Conservation (phyloP, 2,329 filamentous ascomycete species). For the Xylaria sp. region DNA sequence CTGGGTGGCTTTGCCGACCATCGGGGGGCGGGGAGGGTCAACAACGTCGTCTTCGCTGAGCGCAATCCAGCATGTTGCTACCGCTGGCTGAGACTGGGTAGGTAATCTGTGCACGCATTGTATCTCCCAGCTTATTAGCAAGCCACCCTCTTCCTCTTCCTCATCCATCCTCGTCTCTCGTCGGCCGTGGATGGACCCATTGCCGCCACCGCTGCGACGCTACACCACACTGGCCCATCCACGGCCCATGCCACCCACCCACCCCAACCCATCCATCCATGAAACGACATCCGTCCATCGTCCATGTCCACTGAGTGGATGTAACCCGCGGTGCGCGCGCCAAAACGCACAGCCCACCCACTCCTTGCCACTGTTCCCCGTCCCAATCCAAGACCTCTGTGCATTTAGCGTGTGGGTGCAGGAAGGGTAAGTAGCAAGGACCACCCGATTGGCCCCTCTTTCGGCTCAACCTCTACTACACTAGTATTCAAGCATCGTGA, state of each 20-base stretch:
- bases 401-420: slow-evolving; percentile 33
- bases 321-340: slow-evolving; percentile 38
- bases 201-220: slow-evolving; percentile 37
- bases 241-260: slow-evolving; percentile 11
- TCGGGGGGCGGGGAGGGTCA: slow-evolving; percentile 13
- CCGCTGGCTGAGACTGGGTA: slow-evolving; percentile 22
- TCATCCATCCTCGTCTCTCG: slow-evolving; percentile 24
- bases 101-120: slow-evolving; percentile 21
- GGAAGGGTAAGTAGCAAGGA: slow-evolving; percentile 19
- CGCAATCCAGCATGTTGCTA: slow-evolving; percentile 21
- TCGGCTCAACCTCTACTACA: slow-evolving; percentile 36
- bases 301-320: slow-evolving; percentile 35
- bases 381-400: slow-evolving; percentile 37
- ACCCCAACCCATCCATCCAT: slow-evolving; percentile 24
- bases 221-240: slow-evolving; percentile 22
- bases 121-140: slow-evolving; percentile 38
- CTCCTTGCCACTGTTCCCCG: slow-evolving; percentile 36
- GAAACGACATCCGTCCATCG: slow-evolving; percentile 34
- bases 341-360: slow-evolving; percentile 35
- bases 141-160: slow-evolving; percentile 27
- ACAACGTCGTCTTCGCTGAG: slow-evolving; percentile 37
- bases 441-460: slow-evolving; percentile 44
- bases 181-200: slow-evolving; percentile 20
- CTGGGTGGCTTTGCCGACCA: slow-evolving; percentile 31
- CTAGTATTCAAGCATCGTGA: slow-evolving; percentile 29